phyloP scores from a whole-genome alignment of 495 filamentous ascomycete genomes.

The Penicillium cosmopolitanum region DNA sequence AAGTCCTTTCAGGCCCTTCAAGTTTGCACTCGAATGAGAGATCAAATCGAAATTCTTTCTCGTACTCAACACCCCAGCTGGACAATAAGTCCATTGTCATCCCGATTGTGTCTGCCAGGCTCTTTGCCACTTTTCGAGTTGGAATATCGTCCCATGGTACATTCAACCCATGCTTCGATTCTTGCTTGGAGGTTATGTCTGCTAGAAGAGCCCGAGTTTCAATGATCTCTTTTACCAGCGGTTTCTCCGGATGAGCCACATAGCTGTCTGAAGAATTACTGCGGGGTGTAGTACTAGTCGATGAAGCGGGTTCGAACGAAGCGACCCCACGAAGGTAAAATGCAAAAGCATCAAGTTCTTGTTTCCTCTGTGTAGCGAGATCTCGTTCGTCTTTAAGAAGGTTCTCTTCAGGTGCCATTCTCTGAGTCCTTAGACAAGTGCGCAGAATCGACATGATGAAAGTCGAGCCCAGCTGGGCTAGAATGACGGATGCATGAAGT shows the following conservation, averaged over 20 bases:
- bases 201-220: conserved; percentile 34
- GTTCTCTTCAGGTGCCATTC: conserved; percentile 39
- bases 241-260: background rate
- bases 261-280: conserved; percentile 1
- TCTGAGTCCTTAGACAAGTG: conserved; percentile 48
- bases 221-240: conserved; percentile 20
- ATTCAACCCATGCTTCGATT: conserved; percentile 7
- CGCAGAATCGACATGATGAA: conserved; percentile 51
- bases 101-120: conserved; percentile 34
- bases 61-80: conserved; percentile 29
- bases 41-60: conserved; percentile 23
- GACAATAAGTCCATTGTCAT: conserved; percentile 39
- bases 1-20: background rate
- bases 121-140: conserved; percentile 31
- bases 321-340: conserved; percentile 36
- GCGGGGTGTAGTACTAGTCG: conserved; percentile 5
- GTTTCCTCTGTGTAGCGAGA: conserved; percentile 29
- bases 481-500: conserved; percentile 51
- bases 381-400: conserved; percentile 30
- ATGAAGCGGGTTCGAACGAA: conserved; percentile 28
- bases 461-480: conserved; percentile 50
- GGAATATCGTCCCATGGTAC: conserved; percentile 40
- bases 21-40: conserved; percentile 24
- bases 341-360: conserved; percentile 54
- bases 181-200: conserved; percentile 25